phyloP scores from a whole-genome alignment of 352 stramenopile species.

The Poterioochromonas sp. region DNA sequence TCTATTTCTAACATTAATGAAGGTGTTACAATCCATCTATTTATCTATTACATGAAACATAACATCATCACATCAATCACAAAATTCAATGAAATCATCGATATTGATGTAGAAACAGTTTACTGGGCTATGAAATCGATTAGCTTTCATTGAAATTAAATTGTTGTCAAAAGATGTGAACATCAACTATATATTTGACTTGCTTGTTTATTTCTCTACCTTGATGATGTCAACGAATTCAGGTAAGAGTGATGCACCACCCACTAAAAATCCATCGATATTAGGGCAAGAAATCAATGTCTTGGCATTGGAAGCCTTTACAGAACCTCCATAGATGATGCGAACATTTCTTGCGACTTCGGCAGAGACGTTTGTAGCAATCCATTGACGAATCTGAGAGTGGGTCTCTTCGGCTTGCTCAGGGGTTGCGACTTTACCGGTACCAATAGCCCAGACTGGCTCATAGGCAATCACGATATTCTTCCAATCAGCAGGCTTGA shows the following conservation, averaged over 20 bases:
- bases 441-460: constrained; percentile 88
- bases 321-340: constrained; percentile 83
- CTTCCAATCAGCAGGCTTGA: constrained; percentile 57
- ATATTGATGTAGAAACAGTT: too few species aligned
- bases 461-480: constrained; percentile 84
- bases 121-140: too few species aligned
- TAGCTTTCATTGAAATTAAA: too few species aligned
- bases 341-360: constrained; percentile 60
- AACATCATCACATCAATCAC: too few species aligned
- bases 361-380: constrained; percentile 57
- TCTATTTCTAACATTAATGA: too few species aligned
- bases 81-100: too few species aligned
- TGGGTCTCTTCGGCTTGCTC: constrained; percentile 66
- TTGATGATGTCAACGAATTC: constrained; percentile 73
- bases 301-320: constrained; percentile 74
- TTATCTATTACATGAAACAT: too few species aligned
- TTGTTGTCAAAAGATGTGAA: too few species aligned
- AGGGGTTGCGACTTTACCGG: constrained; percentile 71
- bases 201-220: constrained; percentile 16
- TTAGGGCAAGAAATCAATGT: constrained; percentile 72
- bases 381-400: constrained; percentile 57
- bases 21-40: too few species aligned
- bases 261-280: constrained; percentile 86
- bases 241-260: constrained; percentile 78
- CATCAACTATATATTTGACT: too few species aligned